Percentiles rank a stretch among this genome's conserved stretches.
These are phyloP conservation scores for Penicillium sumatraense DNA, from an alignment of 2,329 filamentous ascomycete genomes.

Conservation along the genomic window DNA sequence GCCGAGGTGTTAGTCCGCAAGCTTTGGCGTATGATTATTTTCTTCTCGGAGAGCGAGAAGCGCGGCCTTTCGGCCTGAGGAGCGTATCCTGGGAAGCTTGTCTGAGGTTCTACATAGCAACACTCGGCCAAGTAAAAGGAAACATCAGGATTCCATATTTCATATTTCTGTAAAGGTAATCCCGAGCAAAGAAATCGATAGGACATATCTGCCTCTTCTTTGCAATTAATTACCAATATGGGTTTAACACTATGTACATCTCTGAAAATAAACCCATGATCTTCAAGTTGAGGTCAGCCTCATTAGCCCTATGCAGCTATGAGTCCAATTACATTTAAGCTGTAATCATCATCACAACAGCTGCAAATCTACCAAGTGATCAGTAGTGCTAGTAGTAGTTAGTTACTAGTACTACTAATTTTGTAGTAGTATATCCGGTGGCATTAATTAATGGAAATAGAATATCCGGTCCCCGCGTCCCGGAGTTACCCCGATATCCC, in stretches of 20 bases:
- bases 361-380: too few relatives aligned
- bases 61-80: conserved; percentile 73
- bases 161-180: neutral
- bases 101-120: neutral
- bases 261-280: too few relatives aligned
- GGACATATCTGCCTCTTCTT: neutral
- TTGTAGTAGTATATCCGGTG: neutral
- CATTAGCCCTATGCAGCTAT: neutral
- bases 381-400: too few relatives aligned
- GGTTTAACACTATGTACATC: neutral
- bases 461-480: conserved; percentile 11
- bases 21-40: conserved; percentile 97
- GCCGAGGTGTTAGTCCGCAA: conserved; percentile 94
- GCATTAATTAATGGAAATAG: neutral
- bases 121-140: neutral
- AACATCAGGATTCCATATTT: neutral
- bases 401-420: neutral
- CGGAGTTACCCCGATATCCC: conserved; percentile 25
- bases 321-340: too few relatives aligned
- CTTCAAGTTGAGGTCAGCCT: too few relatives aligned
- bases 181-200: neutral
- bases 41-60: conserved; percentile 95
- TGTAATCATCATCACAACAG: too few relatives aligned
- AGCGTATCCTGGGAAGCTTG: too few relatives aligned
- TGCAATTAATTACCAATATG: neutral